Evolutionary conservation across 805 yeast species (phyloP).

Genomic region (Pichia insulana): DNA sequence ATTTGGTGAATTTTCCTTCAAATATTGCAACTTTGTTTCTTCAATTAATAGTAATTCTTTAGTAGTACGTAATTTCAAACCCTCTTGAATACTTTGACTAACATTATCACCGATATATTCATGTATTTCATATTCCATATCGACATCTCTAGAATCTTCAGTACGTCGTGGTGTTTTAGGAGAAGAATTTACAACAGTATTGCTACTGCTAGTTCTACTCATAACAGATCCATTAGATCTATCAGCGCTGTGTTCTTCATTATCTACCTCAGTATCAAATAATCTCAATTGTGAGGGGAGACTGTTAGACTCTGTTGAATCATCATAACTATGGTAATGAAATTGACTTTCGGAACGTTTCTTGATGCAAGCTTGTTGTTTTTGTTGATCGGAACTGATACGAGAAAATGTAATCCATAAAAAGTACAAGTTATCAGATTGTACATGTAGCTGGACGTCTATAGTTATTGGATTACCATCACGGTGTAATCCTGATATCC

Average conservation of each 20-base stretch:
- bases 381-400: constrained; percentile 10
- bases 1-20: constrained; percentile 8
- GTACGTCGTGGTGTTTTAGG: constrained; percentile 1
- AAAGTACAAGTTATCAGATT: constrained; percentile 48
- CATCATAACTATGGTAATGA: neutral
- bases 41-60: constrained; percentile 8
- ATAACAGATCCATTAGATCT: neutral
- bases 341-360: neutral
- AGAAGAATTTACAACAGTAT: constrained; percentile 7
- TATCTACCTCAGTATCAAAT: constrained; percentile 24
- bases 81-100: neutral
- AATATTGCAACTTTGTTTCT: constrained; percentile 26
- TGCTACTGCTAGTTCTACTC: constrained; percentile 21
- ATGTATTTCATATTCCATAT: too few relatives aligned
- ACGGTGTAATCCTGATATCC: constrained; percentile 58
- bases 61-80: constrained; percentile 4
- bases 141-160: neutral
- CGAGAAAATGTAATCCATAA: constrained; percentile 86
- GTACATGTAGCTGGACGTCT: constrained; percentile 75
- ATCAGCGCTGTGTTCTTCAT: constrained; percentile 20
- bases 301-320: constrained; percentile 8
- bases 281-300: constrained; percentile 50
- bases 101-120: neutral
- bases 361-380: neutral
- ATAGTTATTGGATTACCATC: constrained; percentile 60